Evolutionary conservation across 805 yeast species (phyloP).

Genomic region (Suhomyces sp.): DNA sequence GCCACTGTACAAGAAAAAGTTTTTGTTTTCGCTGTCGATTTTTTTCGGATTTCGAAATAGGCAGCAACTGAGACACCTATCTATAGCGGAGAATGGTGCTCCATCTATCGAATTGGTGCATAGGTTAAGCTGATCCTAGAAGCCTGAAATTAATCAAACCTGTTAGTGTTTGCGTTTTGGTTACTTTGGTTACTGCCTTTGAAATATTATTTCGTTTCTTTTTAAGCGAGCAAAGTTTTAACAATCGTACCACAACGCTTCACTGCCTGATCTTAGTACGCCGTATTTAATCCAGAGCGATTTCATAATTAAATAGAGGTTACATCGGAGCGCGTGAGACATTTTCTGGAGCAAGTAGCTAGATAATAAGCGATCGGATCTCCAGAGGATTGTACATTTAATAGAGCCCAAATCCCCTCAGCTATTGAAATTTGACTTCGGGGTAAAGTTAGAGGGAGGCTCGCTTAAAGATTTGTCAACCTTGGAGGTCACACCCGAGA

Average conservation of each 20-base stretch:
- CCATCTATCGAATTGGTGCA: not conserved
- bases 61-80: not conserved
- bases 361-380: not conserved
- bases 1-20: not conserved
- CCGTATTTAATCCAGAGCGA: not conserved
- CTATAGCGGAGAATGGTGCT: not conserved
- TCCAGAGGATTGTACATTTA: not conserved
- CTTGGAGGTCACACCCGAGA: not conserved
- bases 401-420: not conserved
- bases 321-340: not conserved
- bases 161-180: not conserved
- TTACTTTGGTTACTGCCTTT: not conserved
- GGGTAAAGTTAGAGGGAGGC: not conserved
- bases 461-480: not conserved
- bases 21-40: not conserved
- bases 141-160: not conserved
- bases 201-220: slow-evolving; percentile 1
- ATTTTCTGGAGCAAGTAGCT: not conserved
- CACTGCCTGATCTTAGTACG: not conserved
- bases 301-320: not conserved
- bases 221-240: slow-evolving; percentile 1
- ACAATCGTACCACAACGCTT: not conserved
- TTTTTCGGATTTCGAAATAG: not conserved
- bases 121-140: not conserved
- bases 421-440: not conserved